Percentiles rank a stretch among this genome's conserved stretches.
phyloP scores from a whole-genome alignment of 2,329 filamentous ascomycete genomes.

The Fusarium albosuccineum region DNA sequence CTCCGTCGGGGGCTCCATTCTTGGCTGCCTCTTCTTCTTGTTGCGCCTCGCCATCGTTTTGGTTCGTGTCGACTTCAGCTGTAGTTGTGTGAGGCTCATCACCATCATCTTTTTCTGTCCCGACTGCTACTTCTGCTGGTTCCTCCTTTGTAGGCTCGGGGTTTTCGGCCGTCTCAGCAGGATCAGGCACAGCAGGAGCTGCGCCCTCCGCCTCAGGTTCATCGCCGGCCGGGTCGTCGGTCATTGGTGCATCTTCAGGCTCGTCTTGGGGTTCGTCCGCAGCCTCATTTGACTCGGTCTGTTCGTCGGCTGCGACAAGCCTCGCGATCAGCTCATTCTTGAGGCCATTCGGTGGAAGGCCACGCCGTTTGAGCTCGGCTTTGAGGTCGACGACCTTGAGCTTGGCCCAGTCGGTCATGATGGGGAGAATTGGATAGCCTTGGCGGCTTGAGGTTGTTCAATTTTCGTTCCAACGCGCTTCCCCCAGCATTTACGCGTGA shows the following conservation, averaged over 20 bases:
- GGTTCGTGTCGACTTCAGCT: constrained; percentile 11
- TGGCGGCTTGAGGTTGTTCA: constrained; percentile 8
- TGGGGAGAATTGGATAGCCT: constrained; percentile 37
- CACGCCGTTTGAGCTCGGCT: constrained; percentile 78
- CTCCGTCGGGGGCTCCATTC: constrained; percentile 19
- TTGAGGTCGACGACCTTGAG: constrained; percentile 82
- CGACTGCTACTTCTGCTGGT: constrained; percentile 4
- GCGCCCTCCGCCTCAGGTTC: constrained; percentile 12
- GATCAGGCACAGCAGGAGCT: constrained; percentile 1
- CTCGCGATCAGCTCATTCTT: constrained; percentile 79
- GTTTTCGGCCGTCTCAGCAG: constrained; percentile 15
- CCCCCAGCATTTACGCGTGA: not conserved
- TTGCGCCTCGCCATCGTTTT: constrained; percentile 15
- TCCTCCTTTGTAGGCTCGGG: constrained; percentile 18
- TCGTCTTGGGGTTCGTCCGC: constrained; percentile 23
- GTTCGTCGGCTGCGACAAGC: constrained; percentile 55
- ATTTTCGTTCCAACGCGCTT: not conserved
- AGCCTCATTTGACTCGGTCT: constrained; percentile 13
- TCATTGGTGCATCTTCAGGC: constrained; percentile 23
- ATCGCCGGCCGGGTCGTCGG: constrained; percentile 25
- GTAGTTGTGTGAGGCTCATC: not conserved
- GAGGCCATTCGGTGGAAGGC: constrained; percentile 76
- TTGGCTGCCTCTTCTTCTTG: constrained; percentile 22
- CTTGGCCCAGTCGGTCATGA: constrained; percentile 66
- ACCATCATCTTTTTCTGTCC: constrained; percentile 5